Conservation (phyloP, 176 grass and related monocot species). For the Sorghum bicolor region DNA sequence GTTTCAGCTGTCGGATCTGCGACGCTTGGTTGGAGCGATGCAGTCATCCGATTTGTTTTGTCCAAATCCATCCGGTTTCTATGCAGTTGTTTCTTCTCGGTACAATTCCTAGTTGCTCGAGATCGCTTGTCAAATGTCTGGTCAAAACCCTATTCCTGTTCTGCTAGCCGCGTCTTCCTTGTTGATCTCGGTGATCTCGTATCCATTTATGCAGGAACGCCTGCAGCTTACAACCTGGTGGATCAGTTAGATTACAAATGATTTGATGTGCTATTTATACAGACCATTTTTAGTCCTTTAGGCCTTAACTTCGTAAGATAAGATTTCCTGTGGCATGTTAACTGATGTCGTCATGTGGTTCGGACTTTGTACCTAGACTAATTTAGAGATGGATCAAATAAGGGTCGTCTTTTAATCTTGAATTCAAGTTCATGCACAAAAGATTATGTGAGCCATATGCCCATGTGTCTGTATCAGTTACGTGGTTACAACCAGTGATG, state of each 20-base stretch:
- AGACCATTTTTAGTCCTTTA: not conserved
- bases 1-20: not conserved
- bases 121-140: not conserved
- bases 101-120: not conserved
- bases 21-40: not conserved
- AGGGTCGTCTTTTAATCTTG: not conserved
- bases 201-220: not conserved
- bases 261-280: not conserved
- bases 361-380: not conserved
- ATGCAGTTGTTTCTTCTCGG: not conserved
- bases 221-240: not conserved
- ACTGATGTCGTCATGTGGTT: not conserved
- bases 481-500: not conserved
- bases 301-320: not conserved
- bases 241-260: not conserved
- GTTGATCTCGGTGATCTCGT: not conserved
- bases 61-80: not conserved
- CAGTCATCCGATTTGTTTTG: not conserved
- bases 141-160: slow-evolving; percentile 2
- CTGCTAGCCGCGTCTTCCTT: not conserved
- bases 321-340: not conserved
- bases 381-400: not conserved
- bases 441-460: not conserved
- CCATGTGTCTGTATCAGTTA: not conserved
- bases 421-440: not conserved